Percentiles rank a stretch among this genome's conserved stretches.
These are phyloP conservation scores for Penicillium argentinense DNA, from an alignment of 495 filamentous ascomycete genomes.

Conservation along the genomic window DNA sequence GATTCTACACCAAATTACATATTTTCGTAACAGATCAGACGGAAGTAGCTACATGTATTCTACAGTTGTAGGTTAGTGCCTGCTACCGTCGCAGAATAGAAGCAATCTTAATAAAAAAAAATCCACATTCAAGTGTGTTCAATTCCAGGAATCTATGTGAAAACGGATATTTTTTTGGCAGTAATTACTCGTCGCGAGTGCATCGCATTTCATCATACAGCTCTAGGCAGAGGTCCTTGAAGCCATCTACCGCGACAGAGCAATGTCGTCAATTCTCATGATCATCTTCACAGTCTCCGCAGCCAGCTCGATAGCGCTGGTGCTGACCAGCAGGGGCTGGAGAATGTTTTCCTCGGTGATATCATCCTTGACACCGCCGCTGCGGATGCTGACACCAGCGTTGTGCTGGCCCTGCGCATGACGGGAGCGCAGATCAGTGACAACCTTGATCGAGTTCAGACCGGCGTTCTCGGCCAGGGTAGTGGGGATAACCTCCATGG, in stretches of 20 bases:
- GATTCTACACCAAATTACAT: no score
- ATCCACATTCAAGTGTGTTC: not conserved
- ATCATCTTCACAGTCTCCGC: constrained; percentile 99
- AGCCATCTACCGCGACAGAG: constrained; percentile 56
- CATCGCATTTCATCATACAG: constrained; percentile 34
- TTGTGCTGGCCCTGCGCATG: constrained; percentile 94
- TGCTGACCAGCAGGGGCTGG: constrained; percentile 93
- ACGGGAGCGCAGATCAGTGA: constrained; percentile 92
- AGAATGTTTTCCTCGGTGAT: constrained; percentile 97
- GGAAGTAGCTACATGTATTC: no score
- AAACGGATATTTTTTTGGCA: constrained; percentile 28
- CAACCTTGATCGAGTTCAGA: constrained; percentile 95
- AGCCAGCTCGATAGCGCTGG: constrained; percentile 93
- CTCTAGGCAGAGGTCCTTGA: constrained; percentile 18
- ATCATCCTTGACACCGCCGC: constrained; percentile 90
- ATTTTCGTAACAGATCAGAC: no score
- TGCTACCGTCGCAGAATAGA: not conserved
- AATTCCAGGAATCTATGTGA: constrained; percentile 19
- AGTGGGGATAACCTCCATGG: constrained; percentile 95
- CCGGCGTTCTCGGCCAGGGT: constrained; percentile 97
- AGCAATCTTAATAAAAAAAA: not conserved
- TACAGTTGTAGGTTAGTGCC: no score
- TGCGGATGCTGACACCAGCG: constrained; percentile 95
- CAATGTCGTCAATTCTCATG: constrained; percentile 94
- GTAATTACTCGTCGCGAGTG: constrained; percentile 31